A percentile compares a stretch with the other conserved stretches of the same genome.
phyloP scores from a whole-genome alignment of 768 basidiomycete genomes.

The Phanerodontia chrysosporium region DNA sequence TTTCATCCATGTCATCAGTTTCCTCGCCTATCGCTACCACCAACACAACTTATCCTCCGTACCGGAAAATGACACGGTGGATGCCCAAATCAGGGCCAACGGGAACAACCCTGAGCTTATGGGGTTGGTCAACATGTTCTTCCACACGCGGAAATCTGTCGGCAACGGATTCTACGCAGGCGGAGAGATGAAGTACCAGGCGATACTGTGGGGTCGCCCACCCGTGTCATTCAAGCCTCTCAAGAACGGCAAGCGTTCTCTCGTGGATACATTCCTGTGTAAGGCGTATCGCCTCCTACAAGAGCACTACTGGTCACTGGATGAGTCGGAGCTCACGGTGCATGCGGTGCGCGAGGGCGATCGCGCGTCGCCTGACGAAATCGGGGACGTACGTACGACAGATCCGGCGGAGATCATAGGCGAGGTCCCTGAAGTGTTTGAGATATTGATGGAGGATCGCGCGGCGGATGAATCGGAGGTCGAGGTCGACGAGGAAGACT shows the following conservation, averaged over 20 bases:
- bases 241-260: not conserved
- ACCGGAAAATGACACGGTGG: not conserved
- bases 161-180: not conserved
- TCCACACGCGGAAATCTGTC: not conserved
- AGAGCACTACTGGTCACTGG: not conserved
- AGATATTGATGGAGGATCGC: too few relatives aligned
- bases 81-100: not conserved
- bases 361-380: not conserved
- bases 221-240: not conserved
- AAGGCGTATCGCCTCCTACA: not conserved
- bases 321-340: not conserved
- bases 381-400: not conserved
- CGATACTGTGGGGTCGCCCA: not conserved
- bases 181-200: not conserved
- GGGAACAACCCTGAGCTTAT: not conserved
- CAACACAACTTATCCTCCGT: not conserved
- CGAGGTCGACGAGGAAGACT: not conserved
- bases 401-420: too few relatives aligned
- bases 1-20: constrained; percentile 14
- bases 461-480: too few relatives aligned
- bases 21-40: not conserved
- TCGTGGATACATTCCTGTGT: not conserved
- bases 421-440: too few relatives aligned
- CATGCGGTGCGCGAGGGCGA: not conserved
- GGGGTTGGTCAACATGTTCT: not conserved